Percentiles rank a stretch among this genome's conserved stretches.
These are phyloP conservation scores for Phytopythium mirpurense DNA, from an alignment of 352 stramenopile genomes.

Conservation along the genomic window DNA sequence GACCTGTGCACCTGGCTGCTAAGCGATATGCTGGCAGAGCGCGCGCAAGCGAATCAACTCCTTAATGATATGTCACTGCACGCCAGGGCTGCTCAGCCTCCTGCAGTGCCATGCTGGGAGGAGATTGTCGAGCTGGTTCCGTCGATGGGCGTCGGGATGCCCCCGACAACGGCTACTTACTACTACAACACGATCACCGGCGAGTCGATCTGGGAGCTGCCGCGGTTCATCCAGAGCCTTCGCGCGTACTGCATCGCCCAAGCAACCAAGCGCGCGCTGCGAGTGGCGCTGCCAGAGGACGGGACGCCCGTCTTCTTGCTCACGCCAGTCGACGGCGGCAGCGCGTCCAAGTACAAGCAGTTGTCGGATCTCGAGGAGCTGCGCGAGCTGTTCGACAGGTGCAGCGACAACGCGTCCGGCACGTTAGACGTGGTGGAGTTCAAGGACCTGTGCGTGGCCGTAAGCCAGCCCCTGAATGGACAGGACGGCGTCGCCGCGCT, in stretches of 20 bases:
- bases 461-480: conserved; percentile 29
- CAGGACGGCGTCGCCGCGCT: conserved; percentile 21
- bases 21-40: conserved; percentile 24
- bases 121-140: conserved; percentile 24
- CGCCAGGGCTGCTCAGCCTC: neutral
- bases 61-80: conserved; percentile 1
- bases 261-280: conserved; percentile 13
- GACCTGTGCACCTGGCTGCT: conserved; percentile 57
- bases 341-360: neutral
- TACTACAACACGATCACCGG: conserved; percentile 51
- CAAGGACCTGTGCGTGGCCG: conserved; percentile 49
- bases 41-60: conserved; percentile 10
- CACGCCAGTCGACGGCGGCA: neutral
- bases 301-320: conserved; percentile 12
- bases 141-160: conserved; percentile 3
- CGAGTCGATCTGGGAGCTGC: conserved; percentile 46
- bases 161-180: conserved; percentile 17
- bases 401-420: conserved; percentile 50
- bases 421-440: conserved; percentile 48
- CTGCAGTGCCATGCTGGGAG: conserved; percentile 37
- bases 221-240: conserved; percentile 29
- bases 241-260: conserved; percentile 20
- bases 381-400: conserved; percentile 41
- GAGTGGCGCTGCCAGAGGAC: conserved; percentile 9
- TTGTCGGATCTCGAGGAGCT: conserved; percentile 30